Percentiles rank a stretch among this genome's conserved stretches.
Evolutionary conservation across 148 eudicot species (phyloP).

Genomic region (Vaccinium vitisidaea): DNA sequence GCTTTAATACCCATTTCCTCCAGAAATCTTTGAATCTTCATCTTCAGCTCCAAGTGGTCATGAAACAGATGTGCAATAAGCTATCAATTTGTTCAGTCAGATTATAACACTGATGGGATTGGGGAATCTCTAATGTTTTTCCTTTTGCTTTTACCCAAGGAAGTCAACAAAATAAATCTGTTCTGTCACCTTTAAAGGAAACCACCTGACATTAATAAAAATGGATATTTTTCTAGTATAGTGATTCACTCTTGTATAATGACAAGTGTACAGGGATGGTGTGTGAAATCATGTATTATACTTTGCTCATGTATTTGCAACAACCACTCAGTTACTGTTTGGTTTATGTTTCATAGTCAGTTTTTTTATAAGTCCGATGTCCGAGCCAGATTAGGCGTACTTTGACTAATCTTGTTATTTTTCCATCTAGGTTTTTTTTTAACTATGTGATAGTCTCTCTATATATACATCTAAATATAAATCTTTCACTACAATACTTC

Average conservation of each 20-base stretch:
- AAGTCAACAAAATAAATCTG: not conserved
- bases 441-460: no score
- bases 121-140: not conserved
- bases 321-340: not conserved
- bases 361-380: not conserved
- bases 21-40: not conserved
- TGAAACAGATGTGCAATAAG: slow-evolving; percentile 14
- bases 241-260: not conserved
- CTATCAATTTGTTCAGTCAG: slow-evolving; percentile 6
- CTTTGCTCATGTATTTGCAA: not conserved
- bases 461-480: no score
- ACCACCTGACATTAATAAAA: not conserved
- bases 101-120: not conserved
- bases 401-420: no score
- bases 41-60: not conserved
- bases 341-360: not conserved
- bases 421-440: no score
- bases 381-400: no score
- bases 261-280: not conserved
- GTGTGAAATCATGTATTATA: not conserved
- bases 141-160: not conserved
- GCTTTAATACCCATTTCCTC: slow-evolving; percentile 8
- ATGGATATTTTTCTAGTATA: not conserved
- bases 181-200: not conserved
- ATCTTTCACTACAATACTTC: no score